Conservation (phyloP, 192 early-diverging fungal species). For the Coemansia sp. region DNA sequence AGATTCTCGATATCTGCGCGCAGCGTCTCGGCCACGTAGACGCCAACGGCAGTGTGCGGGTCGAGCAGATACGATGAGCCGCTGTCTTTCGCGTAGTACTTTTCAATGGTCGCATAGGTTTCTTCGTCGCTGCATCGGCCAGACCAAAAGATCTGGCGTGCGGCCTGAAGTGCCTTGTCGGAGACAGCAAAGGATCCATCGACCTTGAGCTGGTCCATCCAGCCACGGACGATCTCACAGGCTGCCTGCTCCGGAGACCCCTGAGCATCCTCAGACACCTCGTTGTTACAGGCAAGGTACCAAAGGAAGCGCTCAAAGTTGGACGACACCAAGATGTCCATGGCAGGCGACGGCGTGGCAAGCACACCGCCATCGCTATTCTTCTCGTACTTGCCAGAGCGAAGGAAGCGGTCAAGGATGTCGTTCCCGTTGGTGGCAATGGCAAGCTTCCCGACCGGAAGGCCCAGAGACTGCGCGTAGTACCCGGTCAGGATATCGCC, state of each 20-base stretch:
- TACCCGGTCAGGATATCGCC: conserved; percentile 92
- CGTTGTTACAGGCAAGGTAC: conserved; percentile 75
- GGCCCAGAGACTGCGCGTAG: conserved; percentile 87
- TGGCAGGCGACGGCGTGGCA: conserved; percentile 88
- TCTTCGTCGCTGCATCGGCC: conserved; percentile 69
- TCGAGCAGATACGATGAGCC: conserved; percentile 75
- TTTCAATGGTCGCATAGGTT: conserved; percentile 75
- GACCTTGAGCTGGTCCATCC: conserved; percentile 79
- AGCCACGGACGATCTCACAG: conserved; percentile 59
- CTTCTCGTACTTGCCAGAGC: conserved; percentile 80
- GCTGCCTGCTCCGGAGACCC: conserved; percentile 55
- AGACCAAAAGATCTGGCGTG: conserved; percentile 72
- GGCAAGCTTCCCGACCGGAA: conserved; percentile 77
- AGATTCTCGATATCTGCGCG: conserved; percentile 16
- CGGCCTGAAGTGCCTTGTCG: conserved; percentile 60
- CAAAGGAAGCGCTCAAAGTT: conserved; percentile 98
- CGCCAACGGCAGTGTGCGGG: conserved; percentile 96
- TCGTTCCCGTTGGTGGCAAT: conserved; percentile 98
- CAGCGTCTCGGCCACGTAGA: conserved; percentile 73
- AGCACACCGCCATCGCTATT: conserved; percentile 59
- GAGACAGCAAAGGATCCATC: conserved; percentile 72
- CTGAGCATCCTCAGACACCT: conserved; percentile 17
- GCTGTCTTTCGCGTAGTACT: conserved; percentile 57
- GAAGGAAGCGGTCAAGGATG: conserved; percentile 93
- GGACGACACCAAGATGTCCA: conserved; percentile 95